These are phyloP conservation scores for Tylopilus subfusipes DNA, from an alignment of 768 basidiomycete genomes.

Conservation along the genomic window DNA sequence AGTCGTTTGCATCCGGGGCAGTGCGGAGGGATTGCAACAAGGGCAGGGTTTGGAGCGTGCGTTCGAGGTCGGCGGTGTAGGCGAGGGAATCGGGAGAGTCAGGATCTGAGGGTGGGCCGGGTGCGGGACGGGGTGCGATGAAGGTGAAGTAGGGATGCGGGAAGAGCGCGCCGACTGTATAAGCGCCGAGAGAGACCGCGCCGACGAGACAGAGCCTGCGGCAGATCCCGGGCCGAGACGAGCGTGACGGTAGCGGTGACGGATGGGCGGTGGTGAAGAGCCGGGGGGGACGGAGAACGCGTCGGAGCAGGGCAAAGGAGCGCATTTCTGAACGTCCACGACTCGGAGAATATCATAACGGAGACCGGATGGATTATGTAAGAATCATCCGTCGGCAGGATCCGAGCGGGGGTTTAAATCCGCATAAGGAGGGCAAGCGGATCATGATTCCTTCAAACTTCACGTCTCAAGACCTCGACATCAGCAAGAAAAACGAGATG, in stretches of 20 bases:
- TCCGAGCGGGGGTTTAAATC: conserved; percentile 23
- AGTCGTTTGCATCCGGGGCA: conserved; percentile 49
- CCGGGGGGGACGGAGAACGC: conserved; percentile 7
- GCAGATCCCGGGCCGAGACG: conserved; percentile 8
- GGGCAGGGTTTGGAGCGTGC: conserved; percentile 61
- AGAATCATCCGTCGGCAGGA: conserved; percentile 4
- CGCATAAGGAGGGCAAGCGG: not conserved
- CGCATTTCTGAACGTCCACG: not conserved
- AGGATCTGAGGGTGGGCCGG: conserved; percentile 55
- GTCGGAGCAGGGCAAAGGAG: conserved; percentile 8
- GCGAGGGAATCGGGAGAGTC: conserved; percentile 56
- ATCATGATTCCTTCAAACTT: not conserved
- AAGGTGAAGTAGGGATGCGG: conserved; percentile 64
- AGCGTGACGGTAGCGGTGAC: not conserved
- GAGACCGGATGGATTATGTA: conserved; percentile 13
- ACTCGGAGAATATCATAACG: too few relatives aligned
- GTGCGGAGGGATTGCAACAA: conserved; percentile 51
- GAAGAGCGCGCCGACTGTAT: conserved; percentile 60
- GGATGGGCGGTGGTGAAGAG: conserved; percentile 16
- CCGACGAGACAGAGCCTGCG: conserved; percentile 20
- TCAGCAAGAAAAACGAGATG: conserved; percentile 39
- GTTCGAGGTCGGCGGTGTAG: conserved; percentile 61
- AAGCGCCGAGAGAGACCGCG: conserved; percentile 30
- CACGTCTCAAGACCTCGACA: conserved; percentile 20
- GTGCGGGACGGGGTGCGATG: conserved; percentile 73